These are phyloP conservation scores for Diutina ranongensis DNA, from an alignment of 1,139 yeast species.

Conservation along the genomic window DNA sequence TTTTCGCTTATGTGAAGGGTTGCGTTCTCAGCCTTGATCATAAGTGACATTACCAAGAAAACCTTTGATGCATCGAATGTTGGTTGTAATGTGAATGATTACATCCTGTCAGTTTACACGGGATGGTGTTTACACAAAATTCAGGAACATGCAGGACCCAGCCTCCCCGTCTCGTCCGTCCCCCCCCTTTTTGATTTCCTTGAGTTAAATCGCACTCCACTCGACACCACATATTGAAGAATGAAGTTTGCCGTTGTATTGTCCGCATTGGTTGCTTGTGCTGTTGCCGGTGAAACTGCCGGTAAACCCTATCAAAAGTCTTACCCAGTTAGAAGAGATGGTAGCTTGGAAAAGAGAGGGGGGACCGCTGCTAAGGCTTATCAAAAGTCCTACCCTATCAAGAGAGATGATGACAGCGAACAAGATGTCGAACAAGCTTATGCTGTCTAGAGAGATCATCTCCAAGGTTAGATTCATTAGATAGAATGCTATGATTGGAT, in stretches of 20 bases:
- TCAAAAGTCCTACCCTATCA: background rate
- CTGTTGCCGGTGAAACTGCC: background rate
- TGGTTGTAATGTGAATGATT: too few species aligned
- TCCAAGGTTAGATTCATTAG: background rate
- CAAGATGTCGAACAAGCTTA: background rate
- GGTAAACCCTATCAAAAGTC: background rate
- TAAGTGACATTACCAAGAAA: too few species aligned
- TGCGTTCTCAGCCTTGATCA: too few species aligned
- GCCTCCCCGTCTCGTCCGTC: too few species aligned
- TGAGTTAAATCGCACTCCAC: background rate
- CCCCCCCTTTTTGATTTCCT: too few species aligned
- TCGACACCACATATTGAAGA: background rate
- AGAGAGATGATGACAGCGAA: background rate
- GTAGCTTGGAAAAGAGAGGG: background rate
- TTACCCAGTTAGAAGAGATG: background rate
- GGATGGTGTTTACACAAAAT: too few species aligned
- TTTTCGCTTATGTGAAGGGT: too few species aligned
- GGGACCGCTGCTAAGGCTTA: background rate
- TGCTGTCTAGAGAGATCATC: background rate
- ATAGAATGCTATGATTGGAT: too few species aligned
- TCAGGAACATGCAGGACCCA: too few species aligned
- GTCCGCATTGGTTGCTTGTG: background rate
- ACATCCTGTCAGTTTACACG: too few species aligned
- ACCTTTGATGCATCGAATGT: background rate
- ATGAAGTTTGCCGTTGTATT: background rate